Conservation (phyloP, 805 yeast genomes). For the Cyberlindnera mycetangii region DNA sequence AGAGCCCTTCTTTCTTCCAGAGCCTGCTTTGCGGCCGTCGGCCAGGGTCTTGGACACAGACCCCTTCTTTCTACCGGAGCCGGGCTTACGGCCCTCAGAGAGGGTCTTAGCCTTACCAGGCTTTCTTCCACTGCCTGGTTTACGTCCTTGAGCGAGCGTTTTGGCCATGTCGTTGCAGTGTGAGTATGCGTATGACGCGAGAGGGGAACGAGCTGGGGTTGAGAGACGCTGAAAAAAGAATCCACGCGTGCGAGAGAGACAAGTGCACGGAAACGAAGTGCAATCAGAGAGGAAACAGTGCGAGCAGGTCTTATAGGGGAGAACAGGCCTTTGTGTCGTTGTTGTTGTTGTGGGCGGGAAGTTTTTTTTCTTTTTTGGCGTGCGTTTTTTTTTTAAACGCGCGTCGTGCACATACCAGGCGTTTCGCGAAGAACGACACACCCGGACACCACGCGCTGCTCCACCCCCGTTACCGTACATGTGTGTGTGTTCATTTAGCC, state of each 20-base stretch:
- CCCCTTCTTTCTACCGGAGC: slow-evolving; percentile 29
- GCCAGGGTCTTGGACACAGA: slow-evolving; percentile 25
- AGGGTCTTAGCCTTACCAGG: slow-evolving; percentile 30
- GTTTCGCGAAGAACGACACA: neutral
- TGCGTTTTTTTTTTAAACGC: neutral
- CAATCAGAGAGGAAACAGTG: neutral
- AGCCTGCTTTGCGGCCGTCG: slow-evolving; percentile 27
- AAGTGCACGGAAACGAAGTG: too few relatives aligned
- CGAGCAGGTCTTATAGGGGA: neutral
- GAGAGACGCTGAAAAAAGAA: too few relatives aligned
- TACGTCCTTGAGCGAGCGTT: slow-evolving; percentile 29
- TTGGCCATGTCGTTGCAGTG: slow-evolving; percentile 24
- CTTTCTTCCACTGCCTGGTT: slow-evolving; percentile 29
- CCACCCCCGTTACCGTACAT: too few relatives aligned
- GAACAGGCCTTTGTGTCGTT: neutral
- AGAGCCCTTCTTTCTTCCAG: slow-evolving; percentile 25
- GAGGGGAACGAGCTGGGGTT: neutral
- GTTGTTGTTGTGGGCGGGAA: neutral
- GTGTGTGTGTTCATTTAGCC: too few relatives aligned
- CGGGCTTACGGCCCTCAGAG: slow-evolving; percentile 29
- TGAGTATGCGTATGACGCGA: neutral
- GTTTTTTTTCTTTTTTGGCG: slow-evolving; percentile 2
- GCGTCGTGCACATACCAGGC: neutral
- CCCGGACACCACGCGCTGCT: neutral
- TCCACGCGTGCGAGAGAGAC: too few relatives aligned